Conservation (phyloP, 2,329 filamentous ascomycete genomes). For the Ascocoryne sarcoides region DNA sequence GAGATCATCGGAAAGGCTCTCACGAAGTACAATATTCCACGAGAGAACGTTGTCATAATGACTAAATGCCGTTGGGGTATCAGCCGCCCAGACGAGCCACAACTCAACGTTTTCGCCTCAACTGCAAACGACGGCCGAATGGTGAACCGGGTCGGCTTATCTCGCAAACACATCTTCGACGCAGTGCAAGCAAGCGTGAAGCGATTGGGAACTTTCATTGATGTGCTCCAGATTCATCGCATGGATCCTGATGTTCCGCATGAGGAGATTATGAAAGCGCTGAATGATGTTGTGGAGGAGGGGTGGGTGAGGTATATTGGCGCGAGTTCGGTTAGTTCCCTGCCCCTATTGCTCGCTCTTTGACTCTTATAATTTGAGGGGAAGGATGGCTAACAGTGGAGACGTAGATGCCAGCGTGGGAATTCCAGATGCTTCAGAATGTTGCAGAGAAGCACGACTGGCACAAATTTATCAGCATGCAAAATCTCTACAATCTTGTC, state of each 20-base stretch:
- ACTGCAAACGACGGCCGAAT: too few species aligned
- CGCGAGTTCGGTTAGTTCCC: too few species aligned
- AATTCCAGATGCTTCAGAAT: constrained; percentile 42
- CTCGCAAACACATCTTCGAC: constrained; percentile 56
- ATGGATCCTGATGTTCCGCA: constrained; percentile 42
- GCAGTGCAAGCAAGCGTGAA: constrained; percentile 51
- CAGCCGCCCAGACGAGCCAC: too few species aligned
- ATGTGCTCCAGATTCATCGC: constrained; percentile 52
- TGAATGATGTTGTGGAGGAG: constrained; percentile 49
- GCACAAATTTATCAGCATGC: constrained; percentile 50
- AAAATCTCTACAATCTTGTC: constrained; percentile 44
- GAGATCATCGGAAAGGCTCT: constrained; percentile 49
- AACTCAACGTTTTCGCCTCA: too few species aligned
- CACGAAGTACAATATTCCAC: constrained; percentile 47
- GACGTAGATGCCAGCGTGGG: constrained; percentile 41
- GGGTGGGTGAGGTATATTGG: constrained; percentile 51
- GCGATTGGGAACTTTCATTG: constrained; percentile 50
- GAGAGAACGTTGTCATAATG: constrained; percentile 48
- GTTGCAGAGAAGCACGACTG: constrained; percentile 43
- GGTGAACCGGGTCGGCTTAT: too few species aligned
- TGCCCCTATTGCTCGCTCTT: too few species aligned
- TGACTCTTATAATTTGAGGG: too few species aligned
- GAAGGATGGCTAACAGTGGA: too few species aligned
- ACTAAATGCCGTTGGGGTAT: constrained; percentile 45
- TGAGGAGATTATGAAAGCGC: constrained; percentile 54